Evolutionary conservation across 1,284 basidiomycete species (phyloP), one percentile per base, ranked within the genome.

Genomic region (Pholiota adiposa): DNA sequence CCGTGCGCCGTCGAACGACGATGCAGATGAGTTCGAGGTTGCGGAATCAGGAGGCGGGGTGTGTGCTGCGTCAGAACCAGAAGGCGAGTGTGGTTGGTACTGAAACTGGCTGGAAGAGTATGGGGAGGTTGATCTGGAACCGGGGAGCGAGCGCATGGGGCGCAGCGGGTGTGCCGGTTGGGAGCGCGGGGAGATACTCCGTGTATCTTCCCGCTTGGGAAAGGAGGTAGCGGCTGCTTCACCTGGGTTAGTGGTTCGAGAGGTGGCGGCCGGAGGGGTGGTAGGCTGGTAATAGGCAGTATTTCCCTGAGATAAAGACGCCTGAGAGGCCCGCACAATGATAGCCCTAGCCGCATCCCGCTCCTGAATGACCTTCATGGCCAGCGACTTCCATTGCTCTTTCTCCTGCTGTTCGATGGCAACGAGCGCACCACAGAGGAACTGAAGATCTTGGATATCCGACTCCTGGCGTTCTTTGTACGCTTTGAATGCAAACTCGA

Each of bases 361-460:
- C 64, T 77, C 74, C 34, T 63, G 60, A 59, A 71, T 69, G 31
- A 75, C 62, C 29, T 65, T 62, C n/a, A 69, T 38, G 40, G 73
- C 75, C 4, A 74, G 59, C 2, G 63, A 40, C 33, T 71, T 67
- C 62, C 73, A 70, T 51, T 67, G 64, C 57, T 72, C 70, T 48
- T 67, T 67, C 48, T 72, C 71, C 43, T 72, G 65, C 19, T 72
- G 69, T 52, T 77, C 74, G 33, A 67, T 62, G n/a, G 68, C 55
- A 8, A 77, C 51, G 1, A 69, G 69, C n/a, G 66, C 63, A 12
- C 67, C 63, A 53, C 72, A 76, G 7, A 70, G 60, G 4, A 68
- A 40, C 16, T 73, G 71, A 38, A 77, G 65, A 48, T 67, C 61
- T 8, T 63, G 57, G 1, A 76, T 58, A 36, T 76, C 73, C 3